Evolutionary conservation across 2,329 filamentous ascomycete species (phyloP).

Genomic region (Sporothrix inflata): DNA sequence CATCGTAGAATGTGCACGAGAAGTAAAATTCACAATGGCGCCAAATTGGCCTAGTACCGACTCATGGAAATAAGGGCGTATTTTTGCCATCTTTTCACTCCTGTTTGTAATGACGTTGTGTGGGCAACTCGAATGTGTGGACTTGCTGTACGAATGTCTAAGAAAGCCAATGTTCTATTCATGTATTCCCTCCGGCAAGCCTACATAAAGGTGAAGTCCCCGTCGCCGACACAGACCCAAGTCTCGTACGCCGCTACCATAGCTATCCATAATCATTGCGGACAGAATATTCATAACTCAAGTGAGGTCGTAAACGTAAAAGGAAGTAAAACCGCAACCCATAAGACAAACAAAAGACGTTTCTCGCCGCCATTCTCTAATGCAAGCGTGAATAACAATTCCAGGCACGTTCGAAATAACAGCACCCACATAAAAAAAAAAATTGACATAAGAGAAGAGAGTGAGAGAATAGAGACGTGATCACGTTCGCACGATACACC

Average conservation of each 20-base stretch:
- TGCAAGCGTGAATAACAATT: neutral
- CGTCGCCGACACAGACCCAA: neutral
- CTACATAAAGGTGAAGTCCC: neutral
- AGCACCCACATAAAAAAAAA: neutral
- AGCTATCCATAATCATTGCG: neutral
- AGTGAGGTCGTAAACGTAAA: neutral
- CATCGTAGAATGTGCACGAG: neutral
- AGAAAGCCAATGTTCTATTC: neutral
- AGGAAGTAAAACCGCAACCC: neutral
- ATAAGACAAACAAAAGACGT: neutral
- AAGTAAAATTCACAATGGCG: neutral
- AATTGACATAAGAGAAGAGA: neutral
- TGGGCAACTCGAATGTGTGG: neutral
- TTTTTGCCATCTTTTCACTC: neutral
- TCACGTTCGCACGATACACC: neutral
- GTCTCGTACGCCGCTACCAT: constrained; percentile 4
- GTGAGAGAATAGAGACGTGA: neutral
- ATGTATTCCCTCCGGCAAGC: neutral
- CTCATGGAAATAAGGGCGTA: neutral
- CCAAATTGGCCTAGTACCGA: neutral
- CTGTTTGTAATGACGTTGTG: neutral
- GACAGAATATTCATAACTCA: neutral
- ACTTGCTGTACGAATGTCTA: neutral
- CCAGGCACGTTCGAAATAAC: neutral
- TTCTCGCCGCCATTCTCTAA: neutral